Conservation (phyloP, 768 basidiomycete species). For the Russula foetens region DNA sequence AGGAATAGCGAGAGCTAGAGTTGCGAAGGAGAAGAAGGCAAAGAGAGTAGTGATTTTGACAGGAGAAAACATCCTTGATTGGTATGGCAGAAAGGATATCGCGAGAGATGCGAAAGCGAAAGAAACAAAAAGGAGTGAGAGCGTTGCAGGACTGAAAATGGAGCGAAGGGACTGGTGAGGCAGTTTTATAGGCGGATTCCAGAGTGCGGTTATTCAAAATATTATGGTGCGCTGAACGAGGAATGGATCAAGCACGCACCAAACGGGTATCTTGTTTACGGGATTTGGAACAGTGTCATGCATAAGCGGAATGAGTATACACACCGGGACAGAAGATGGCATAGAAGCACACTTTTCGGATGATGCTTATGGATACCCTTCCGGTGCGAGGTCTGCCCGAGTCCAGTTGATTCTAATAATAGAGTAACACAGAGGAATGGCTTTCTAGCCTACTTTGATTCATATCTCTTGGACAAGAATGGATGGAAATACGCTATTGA, state of each 20-base stretch:
- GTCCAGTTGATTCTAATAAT: no score
- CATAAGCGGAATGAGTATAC: not conserved
- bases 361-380: not conserved
- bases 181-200: not conserved
- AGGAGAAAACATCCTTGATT: not conserved
- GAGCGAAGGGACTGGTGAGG: not conserved
- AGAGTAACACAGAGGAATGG: no score
- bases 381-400: not conserved
- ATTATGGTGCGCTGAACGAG: no score
- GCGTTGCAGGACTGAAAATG: not conserved
- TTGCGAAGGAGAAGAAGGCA: not conserved
- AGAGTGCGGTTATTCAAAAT: not conserved
- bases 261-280: not conserved
- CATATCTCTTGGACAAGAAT: no score
- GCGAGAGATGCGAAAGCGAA: not conserved
- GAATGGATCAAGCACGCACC: not conserved
- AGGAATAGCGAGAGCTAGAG: slow-evolving; percentile 1
- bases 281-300: not conserved
- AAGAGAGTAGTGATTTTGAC: slow-evolving; percentile 5
- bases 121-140: not conserved
- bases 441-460: no score
- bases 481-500: no score
- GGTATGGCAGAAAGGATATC: not conserved
- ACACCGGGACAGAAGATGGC: not conserved
- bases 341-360: not conserved